Evolutionary conservation across 2,329 filamentous ascomycete species (phyloP).

Genomic region (Geosmithia flava): DNA sequence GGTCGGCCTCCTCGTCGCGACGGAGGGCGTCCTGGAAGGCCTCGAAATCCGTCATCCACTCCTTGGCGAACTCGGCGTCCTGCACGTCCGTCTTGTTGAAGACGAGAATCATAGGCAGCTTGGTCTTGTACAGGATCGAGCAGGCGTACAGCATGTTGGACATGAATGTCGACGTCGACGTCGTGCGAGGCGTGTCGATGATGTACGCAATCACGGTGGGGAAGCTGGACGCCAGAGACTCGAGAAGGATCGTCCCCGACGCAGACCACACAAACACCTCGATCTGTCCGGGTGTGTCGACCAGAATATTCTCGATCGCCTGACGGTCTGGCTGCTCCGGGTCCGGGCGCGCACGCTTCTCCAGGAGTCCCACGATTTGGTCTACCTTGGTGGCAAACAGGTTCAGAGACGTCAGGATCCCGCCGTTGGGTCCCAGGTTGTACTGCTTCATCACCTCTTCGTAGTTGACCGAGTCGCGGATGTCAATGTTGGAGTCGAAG

Average conservation of each 20-base stretch:
- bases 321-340: constrained; percentile 40
- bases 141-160: constrained; percentile 99
- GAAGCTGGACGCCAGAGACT: constrained; percentile 84
- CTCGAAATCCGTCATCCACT: constrained; percentile 99
- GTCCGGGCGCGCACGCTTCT: constrained; percentile 56
- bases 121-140: constrained; percentile 97
- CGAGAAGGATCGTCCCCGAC: constrained; percentile 84
- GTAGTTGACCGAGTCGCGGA: constrained; percentile 97
- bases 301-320: constrained; percentile 69
- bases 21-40: constrained; percentile 80
- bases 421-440: constrained; percentile 92
- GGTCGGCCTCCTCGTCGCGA: constrained; percentile 66
- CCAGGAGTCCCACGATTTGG: constrained; percentile 77
- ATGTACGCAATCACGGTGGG: constrained; percentile 96
- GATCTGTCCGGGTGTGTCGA: constrained; percentile 95
- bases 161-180: constrained; percentile 96
- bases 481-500: constrained; percentile 97
- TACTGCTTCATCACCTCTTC: constrained; percentile 99
- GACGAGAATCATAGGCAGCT: constrained; percentile 94
- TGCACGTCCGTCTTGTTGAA: constrained; percentile 99
- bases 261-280: constrained; percentile 99
- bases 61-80: constrained; percentile 80
- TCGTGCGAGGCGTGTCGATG: constrained; percentile 89
- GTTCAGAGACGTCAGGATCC: constrained; percentile 89
- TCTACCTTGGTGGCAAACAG: constrained; percentile 97